Conservation (phyloP, 2,329 filamentous ascomycete species). For the Phialophora chinensis region DNA sequence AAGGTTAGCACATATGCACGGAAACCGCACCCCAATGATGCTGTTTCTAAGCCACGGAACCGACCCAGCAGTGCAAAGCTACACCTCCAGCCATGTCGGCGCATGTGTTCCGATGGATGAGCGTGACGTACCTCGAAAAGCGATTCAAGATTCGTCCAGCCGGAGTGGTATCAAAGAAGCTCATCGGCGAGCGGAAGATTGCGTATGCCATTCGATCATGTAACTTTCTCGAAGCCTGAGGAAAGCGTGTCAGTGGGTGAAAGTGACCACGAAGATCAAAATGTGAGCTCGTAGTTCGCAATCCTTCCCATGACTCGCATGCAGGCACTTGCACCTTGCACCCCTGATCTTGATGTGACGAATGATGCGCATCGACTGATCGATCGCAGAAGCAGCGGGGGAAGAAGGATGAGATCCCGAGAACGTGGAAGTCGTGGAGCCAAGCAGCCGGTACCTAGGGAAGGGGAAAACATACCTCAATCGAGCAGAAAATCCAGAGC, state of each 20-base stretch:
- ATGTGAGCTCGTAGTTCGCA: conserved; percentile 11
- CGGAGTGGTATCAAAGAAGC: conserved; percentile 96
- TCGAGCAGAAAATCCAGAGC: conserved; percentile 99
- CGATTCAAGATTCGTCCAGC: conserved; percentile 95
- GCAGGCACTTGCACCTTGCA: not conserved
- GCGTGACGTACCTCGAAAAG: conserved; percentile 76
- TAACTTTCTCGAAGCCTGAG: conserved; percentile 85
- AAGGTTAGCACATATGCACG: not conserved
- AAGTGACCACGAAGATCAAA: conserved; percentile 8
- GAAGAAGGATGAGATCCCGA: not conserved
- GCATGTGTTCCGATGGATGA: not conserved
- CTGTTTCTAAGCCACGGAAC: not conserved
- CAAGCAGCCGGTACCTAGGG: not conserved
- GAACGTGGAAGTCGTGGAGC: not conserved
- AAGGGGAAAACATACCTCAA: conserved; percentile 69
- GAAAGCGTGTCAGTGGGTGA: not conserved
- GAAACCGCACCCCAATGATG: not conserved
- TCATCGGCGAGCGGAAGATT: conserved; percentile 98
- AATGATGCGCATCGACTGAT: not conserved
- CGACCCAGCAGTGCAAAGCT: not conserved
- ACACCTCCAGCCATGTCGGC: not conserved
- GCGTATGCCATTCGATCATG: conserved; percentile 97
- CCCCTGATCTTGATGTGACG: conserved; percentile 5
- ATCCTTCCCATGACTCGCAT: conserved; percentile 10
- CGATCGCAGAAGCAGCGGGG: not conserved